Conservation (phyloP, 176 grass and related monocot species). For the Urochloa ruziziensis region DNA sequence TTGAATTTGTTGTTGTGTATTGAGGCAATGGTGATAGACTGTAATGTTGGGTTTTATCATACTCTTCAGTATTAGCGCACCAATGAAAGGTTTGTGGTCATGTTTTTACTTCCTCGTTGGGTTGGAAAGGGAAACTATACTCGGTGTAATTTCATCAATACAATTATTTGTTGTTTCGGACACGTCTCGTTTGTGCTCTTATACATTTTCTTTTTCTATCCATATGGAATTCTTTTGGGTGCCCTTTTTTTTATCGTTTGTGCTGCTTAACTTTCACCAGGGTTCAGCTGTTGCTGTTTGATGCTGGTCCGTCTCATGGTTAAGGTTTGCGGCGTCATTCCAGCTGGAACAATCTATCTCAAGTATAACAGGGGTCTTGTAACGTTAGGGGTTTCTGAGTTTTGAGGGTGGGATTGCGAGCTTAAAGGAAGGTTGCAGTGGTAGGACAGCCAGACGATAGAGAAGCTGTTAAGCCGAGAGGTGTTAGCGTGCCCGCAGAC, state of each 20-base stretch:
- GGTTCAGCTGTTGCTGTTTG: neutral
- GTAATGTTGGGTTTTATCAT: conserved; percentile 3
- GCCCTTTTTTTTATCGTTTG: too few species aligned
- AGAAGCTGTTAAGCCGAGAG: too few species aligned
- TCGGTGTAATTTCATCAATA: neutral
- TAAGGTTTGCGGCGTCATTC: too few species aligned
- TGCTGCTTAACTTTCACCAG: neutral
- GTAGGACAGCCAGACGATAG: too few species aligned
- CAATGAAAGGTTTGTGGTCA: neutral
- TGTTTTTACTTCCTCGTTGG: neutral
- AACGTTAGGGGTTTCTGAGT: too few species aligned
- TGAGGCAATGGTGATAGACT: neutral
- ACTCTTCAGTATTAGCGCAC: neutral
- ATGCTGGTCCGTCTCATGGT: too few species aligned
- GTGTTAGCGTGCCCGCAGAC: too few species aligned
- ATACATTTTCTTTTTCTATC: neutral
- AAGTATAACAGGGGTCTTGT: too few species aligned
- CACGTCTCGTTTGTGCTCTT: too few species aligned
- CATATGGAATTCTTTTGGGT: neutral
- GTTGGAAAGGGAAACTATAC: neutral
- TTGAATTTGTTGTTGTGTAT: conserved; percentile 5
- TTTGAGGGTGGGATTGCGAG: too few species aligned
- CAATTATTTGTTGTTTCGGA: neutral
- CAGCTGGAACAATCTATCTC: too few species aligned
- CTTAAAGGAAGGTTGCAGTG: too few species aligned